Evolutionary conservation across 2,329 filamentous ascomycete species (phyloP).

Genomic region (Xenoacremonium recifei): DNA sequence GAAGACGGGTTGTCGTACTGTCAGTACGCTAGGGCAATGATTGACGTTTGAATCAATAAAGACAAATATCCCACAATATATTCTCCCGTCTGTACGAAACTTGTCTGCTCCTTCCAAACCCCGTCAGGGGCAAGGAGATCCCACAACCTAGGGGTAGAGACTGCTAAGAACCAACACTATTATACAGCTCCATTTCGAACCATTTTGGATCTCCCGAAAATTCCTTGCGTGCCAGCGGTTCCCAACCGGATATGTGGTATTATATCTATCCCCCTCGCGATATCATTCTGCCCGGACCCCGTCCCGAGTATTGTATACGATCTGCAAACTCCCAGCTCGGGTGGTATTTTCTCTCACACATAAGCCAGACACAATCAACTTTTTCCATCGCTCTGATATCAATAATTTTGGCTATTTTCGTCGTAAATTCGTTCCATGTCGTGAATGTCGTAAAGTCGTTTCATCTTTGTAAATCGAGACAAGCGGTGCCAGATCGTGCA

Average conservation of each 20-base stretch:
- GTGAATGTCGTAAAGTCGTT: conserved; percentile 17
- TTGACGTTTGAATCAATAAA: no score
- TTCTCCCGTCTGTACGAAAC: no score
- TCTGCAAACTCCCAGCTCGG: conserved; percentile 3
- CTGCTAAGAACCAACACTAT: no score
- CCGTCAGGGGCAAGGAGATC: no score
- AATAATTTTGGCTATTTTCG: conserved; percentile 4
- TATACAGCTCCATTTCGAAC: not conserved
- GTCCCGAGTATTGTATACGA: conserved; percentile 9
- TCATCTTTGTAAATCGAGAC: conserved; percentile 6
- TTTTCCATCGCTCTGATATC: conserved; percentile 2
- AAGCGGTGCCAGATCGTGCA: not conserved
- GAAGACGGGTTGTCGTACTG: not conserved
- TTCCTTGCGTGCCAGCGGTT: no score
- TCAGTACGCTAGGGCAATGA: no score
- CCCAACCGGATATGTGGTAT: no score
- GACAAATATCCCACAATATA: no score
- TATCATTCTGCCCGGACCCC: not conserved
- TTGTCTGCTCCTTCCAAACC: no score
- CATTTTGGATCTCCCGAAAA: not conserved
- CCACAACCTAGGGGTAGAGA: no score
- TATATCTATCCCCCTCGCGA: not conserved
- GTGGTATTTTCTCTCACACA: not conserved
- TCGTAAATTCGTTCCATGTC: conserved; percentile 23
- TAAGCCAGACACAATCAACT: not conserved